phyloP scores from a whole-genome alignment of 2,329 filamentous ascomycete species.

The Didymella lethalis region DNA sequence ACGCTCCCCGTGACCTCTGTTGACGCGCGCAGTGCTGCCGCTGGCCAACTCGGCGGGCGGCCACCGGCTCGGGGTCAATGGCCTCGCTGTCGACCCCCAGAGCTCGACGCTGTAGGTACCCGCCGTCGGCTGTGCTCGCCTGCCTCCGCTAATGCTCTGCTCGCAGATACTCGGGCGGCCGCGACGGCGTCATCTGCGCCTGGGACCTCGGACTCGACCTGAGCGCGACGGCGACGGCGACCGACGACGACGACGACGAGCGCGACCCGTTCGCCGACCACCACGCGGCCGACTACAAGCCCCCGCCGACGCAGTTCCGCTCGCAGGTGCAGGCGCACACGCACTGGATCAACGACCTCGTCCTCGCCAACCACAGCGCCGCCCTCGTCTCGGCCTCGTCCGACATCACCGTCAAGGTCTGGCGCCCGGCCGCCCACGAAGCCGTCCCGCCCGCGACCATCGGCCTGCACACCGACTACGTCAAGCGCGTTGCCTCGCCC shows the following conservation, averaged over 20 bases:
- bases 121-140: neutral
- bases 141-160: neutral
- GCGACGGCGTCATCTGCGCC: slow-evolving; percentile 93
- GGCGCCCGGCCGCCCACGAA: slow-evolving; percentile 76
- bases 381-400: slow-evolving; percentile 89
- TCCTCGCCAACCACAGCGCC: slow-evolving; percentile 77
- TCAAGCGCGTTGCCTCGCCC: slow-evolving; percentile 89
- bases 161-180: slow-evolving; percentile 84
- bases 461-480: slow-evolving; percentile 93
- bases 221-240: slow-evolving; percentile 37
- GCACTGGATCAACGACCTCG: slow-evolving; percentile 95
- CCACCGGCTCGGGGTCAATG: slow-evolving; percentile 93
- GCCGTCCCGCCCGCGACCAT: slow-evolving; percentile 77
- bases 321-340: slow-evolving; percentile 82
- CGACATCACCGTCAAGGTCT: slow-evolving; percentile 92
- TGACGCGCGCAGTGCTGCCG: slow-evolving; percentile 66
- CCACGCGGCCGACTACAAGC: slow-evolving; percentile 43
- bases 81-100: slow-evolving; percentile 82
- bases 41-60: slow-evolving; percentile 79
- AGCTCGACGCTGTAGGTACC: slow-evolving; percentile 78
- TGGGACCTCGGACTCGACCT: slow-evolving; percentile 87
- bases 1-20: neutral
- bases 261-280: slow-evolving; percentile 53
- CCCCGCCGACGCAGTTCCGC: slow-evolving; percentile 63
- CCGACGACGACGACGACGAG: slow-evolving; percentile 40